phyloP scores from a whole-genome alignment of 208 protist genomes.

The Leishmania turanica region DNA sequence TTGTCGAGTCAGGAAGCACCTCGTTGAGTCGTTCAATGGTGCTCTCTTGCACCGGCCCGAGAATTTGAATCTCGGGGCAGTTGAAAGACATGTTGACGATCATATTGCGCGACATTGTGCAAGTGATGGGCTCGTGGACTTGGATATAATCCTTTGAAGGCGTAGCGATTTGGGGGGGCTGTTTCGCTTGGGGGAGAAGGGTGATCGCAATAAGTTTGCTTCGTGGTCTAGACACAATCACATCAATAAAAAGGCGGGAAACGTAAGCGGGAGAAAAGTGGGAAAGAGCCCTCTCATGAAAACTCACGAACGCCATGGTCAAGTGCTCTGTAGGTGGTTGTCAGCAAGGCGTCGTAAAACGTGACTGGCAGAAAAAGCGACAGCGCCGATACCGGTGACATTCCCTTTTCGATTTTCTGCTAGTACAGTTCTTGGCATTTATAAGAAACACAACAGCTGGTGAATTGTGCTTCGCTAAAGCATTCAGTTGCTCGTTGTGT shows the following conservation, averaged over 20 bases:
- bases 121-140: not conserved
- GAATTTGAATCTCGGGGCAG: constrained; percentile 81
- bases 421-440: not conserved
- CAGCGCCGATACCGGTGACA: not conserved
- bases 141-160: not conserved
- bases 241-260: not conserved
- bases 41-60: constrained; percentile 83
- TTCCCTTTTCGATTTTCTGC: not conserved
- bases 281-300: not conserved
- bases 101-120: constrained; percentile 68
- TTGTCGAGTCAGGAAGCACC: constrained; percentile 75
- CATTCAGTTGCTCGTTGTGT: not conserved
- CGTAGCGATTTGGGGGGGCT: not conserved
- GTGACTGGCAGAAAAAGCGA: not conserved
- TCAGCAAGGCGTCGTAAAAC: not conserved
- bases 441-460: not conserved
- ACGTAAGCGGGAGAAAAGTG: not conserved
- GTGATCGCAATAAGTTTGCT: not conserved
- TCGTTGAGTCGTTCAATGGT: constrained; percentile 89
- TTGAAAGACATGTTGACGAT: constrained; percentile 87
- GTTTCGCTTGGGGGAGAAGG: not conserved
- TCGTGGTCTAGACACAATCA: not conserved
- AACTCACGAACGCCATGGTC: not conserved
- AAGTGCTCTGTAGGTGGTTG: not conserved
- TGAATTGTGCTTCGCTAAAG: not conserved